A percentile compares a stretch with the other conserved stretches of the same genome.
Evolutionary conservation across 2,329 filamentous ascomycete genomes (phyloP).

Genomic region (Cladosporium oxysporum): DNA sequence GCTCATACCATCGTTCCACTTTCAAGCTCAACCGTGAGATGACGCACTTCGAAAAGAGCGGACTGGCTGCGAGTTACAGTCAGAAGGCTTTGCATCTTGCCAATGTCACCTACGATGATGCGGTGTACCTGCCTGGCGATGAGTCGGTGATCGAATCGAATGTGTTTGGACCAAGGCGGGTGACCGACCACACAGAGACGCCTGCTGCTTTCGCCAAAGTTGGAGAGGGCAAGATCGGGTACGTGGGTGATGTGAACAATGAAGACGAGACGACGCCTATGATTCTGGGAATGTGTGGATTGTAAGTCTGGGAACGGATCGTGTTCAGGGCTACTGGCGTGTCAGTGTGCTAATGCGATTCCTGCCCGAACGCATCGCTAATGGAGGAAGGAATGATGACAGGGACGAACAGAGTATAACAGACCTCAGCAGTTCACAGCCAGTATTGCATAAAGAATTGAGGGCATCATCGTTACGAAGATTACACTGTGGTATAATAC

Average conservation of each 20-base stretch:
- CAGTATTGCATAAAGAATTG: not conserved
- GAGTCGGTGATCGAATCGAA: constrained; percentile 23
- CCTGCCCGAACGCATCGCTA: not conserved
- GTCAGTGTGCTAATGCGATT: not conserved
- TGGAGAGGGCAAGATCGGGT: constrained; percentile 25
- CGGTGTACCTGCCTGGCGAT: constrained; percentile 25
- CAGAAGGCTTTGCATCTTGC: constrained; percentile 27
- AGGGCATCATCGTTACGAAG: not conserved
- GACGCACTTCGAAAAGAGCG: constrained; percentile 17
- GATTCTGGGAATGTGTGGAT: constrained; percentile 26
- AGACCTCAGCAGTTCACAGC: not conserved
- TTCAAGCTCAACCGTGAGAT: constrained; percentile 25
- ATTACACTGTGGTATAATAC: constrained; percentile 10
- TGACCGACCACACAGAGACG: constrained; percentile 25
- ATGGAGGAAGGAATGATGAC: not conserved
- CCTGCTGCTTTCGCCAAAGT: constrained; percentile 24
- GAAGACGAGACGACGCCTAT: constrained; percentile 23
- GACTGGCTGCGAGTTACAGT: constrained; percentile 24
- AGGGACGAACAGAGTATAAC: not conserved
- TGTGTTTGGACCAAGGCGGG: constrained; percentile 22
- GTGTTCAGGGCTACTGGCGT: not conserved
- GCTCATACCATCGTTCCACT: constrained; percentile 29
- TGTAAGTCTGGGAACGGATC: not conserved
- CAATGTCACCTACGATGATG: constrained; percentile 23
- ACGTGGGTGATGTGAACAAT: constrained; percentile 26